Percentiles rank a stretch among this genome's conserved stretches.
phyloP scores from a whole-genome alignment of 495 filamentous ascomycete species.

The Zalerion maritima region DNA sequence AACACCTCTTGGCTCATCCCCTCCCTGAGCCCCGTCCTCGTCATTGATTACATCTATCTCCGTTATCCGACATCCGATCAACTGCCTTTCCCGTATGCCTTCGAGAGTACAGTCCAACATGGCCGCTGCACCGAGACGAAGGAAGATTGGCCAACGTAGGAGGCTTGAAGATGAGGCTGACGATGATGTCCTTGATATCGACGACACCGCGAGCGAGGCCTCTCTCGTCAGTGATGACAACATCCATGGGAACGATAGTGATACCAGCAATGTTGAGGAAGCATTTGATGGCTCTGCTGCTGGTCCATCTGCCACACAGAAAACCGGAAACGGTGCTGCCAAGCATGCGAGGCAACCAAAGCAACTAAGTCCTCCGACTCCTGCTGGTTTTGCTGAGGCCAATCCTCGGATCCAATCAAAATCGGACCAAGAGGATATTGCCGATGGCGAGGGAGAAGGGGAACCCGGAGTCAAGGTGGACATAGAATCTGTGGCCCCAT shows the following conservation, averaged over 20 bases:
- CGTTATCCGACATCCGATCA: no score
- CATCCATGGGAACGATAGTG: conserved; percentile 66
- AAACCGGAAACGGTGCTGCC: conserved; percentile 21
- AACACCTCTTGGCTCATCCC: no score
- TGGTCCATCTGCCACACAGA: conserved; percentile 23
- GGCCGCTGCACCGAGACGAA: conserved; percentile 45
- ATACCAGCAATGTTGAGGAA: conserved; percentile 52
- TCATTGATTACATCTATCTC: no score
- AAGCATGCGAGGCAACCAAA: conserved; percentile 26
- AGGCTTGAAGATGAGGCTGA: conserved; percentile 69
- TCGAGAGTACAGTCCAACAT: conserved; percentile 24
- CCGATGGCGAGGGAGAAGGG: conserved; percentile 59
- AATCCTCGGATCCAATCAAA: conserved; percentile 23
- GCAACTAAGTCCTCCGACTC: conserved; percentile 18
- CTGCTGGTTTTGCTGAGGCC: conserved; percentile 12
- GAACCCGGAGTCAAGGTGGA: conserved; percentile 40
- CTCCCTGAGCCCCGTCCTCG: no score
- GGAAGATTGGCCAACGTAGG: conserved; percentile 62
- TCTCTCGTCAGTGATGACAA: conserved; percentile 62
- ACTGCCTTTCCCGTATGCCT: neutral
- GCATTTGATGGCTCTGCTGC: conserved; percentile 41
- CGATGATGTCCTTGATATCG: conserved; percentile 56
- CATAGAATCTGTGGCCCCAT: conserved; percentile 44
- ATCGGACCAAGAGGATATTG: conserved; percentile 19
- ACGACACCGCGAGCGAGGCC: conserved; percentile 71